Evolutionary conservation across 2,329 filamentous ascomycete species (phyloP), one percentile per base, ranked within the genome.

Genomic region (Botrytis aclada): DNA sequence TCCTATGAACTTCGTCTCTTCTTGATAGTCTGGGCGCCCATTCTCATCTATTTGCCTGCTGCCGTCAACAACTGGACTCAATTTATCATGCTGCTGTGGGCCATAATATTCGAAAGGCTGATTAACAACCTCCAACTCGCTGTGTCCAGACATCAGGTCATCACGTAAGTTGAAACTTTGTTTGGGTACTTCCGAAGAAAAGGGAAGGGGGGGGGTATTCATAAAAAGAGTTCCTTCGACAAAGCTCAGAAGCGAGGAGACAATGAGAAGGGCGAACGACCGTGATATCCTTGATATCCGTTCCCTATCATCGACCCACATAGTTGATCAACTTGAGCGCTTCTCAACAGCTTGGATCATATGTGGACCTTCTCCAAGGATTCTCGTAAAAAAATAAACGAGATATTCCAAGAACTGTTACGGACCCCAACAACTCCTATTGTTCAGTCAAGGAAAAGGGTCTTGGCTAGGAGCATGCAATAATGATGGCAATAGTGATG

Each of bases 141-240:
- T 62, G 37, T 71, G 37, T 71, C 41, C 70, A 71, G 61, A 63
- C 60, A 71, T 54, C 61, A 43, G 61, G n/a, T 58, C 45, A 71
- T 65, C 58, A 71, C 69, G 58, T 63, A 71, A 39, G 56, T 64
- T 41, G 34, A 16, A 70, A 58, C 7, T 47, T 9, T 25, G 25
- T 64, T 39, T 41, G 41, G 22, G n/a, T 25, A 64, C 51, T 29
- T 39, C 58, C 32, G 32, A 9, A 71, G 41, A 51, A 39, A 37
- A 54, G 43, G 39, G 37, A 32, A 37, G 29, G 22, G 43, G 22
- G 43, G 29, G 29, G 14, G 32, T 60, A 69, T 69, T 58, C 51
- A 45, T 64, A 47, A 56, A 41, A 20, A 39, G n/a, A 70, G 14
- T 41, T 39, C 60, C 37, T 10, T 70, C 54, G 22, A 29, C 22